Conservation (phyloP, 2,329 filamentous ascomycete species). For the Ascochyta clinopodiicola region DNA sequence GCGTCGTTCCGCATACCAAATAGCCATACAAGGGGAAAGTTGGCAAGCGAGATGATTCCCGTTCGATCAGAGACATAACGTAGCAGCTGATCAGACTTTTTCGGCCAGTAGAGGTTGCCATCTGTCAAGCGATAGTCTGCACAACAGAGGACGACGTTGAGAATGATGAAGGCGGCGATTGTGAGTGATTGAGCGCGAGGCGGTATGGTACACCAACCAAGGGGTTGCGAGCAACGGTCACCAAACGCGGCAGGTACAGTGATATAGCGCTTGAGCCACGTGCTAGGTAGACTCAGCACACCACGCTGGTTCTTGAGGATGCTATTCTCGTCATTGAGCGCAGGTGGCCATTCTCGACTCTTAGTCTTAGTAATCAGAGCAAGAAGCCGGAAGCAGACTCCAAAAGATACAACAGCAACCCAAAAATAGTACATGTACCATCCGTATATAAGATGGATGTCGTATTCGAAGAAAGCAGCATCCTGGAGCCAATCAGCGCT, state of each 20-base stretch:
- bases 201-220: conserved; percentile 56
- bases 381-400: conserved; percentile 30
- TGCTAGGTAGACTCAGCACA: conserved; percentile 6
- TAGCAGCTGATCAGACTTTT: conserved; percentile 49
- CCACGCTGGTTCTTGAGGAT: background rate
- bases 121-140: conserved; percentile 55
- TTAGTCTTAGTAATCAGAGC: conserved; percentile 19
- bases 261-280: conserved; percentile 43
- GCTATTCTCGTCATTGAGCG: background rate
- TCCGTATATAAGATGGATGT: conserved; percentile 41
- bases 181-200: conserved; percentile 56
- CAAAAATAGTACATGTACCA: conserved; percentile 46
- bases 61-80: conserved; percentile 69
- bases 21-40: conserved; percentile 69
- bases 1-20: conserved; percentile 73
- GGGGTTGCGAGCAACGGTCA: conserved; percentile 49
- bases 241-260: conserved; percentile 54
- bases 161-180: conserved; percentile 52
- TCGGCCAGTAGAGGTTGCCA: conserved; percentile 55
- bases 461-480: conserved; percentile 34
- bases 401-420: conserved; percentile 34
- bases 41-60: conserved; percentile 68
- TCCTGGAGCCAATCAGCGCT: conserved; percentile 25
- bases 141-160: conserved; percentile 54
- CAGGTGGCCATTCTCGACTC: conserved; percentile 5